These are phyloP conservation scores for Bertia moriformis DNA, from an alignment of 2,329 filamentous ascomycete genomes.

Conservation along the genomic window DNA sequence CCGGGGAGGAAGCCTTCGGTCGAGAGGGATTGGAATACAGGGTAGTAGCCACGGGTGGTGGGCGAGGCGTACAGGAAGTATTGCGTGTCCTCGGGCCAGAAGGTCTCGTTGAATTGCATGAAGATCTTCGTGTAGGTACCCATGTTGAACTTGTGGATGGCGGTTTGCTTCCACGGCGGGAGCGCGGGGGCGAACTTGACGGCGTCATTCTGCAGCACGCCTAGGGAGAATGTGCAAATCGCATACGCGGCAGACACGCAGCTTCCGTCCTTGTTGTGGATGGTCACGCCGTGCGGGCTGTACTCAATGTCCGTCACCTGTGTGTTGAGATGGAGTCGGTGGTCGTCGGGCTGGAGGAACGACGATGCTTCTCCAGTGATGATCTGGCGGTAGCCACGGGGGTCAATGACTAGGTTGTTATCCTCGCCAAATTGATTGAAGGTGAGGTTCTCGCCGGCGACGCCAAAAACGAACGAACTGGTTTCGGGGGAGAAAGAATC, in stretches of 20 bases:
- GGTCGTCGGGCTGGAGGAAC: constrained; percentile 39
- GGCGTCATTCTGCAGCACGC: constrained; percentile 48
- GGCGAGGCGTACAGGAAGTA: constrained; percentile 30
- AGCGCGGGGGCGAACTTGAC: constrained; percentile 42
- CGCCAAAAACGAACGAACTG: constrained; percentile 36
- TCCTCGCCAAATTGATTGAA: constrained; percentile 47
- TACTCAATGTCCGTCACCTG: constrained; percentile 39
- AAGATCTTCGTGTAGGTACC: constrained; percentile 64
- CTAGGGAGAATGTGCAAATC: constrained; percentile 53
- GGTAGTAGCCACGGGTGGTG: constrained; percentile 25
- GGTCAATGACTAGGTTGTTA: constrained; percentile 47
- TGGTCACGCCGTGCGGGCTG: constrained; percentile 30
- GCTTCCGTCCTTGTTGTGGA: constrained; percentile 34
- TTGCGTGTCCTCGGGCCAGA: constrained; percentile 38
- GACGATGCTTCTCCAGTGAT: constrained; percentile 39
- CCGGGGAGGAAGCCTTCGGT: constrained; percentile 39
- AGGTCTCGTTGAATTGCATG: constrained; percentile 51
- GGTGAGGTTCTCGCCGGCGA: constrained; percentile 41
- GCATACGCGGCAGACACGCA: constrained; percentile 47
- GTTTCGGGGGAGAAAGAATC: constrained; percentile 39
- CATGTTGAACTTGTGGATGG: constrained; percentile 52
- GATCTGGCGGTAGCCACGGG: constrained; percentile 43
- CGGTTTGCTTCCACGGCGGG: constrained; percentile 48
- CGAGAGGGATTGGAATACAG: constrained; percentile 50
- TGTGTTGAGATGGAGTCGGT: constrained; percentile 40